Conservation (phyloP, 768 basidiomycete genomes). For the Suillus decipiens region DNA sequence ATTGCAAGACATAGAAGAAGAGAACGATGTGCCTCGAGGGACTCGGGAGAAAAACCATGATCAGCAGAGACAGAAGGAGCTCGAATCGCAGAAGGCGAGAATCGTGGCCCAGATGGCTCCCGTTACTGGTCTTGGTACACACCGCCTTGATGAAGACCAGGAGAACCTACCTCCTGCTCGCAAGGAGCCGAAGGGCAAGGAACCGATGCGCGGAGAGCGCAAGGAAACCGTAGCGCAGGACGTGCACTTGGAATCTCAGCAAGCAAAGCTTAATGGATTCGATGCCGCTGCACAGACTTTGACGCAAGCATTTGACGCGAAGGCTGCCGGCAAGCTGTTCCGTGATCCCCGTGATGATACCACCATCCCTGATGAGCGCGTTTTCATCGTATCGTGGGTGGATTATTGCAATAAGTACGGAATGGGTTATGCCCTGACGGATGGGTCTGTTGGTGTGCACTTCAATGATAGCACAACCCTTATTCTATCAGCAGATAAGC, state of each 20-base stretch:
- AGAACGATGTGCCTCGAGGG: slow-evolving; percentile 41
- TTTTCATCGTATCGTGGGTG: slow-evolving; percentile 98
- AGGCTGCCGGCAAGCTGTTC: slow-evolving; percentile 62
- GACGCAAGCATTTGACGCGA: slow-evolving; percentile 67
- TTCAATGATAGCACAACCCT: slow-evolving; percentile 95
- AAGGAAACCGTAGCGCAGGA: slow-evolving; percentile 20
- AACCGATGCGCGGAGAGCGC: slow-evolving; percentile 27
- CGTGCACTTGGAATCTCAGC: slow-evolving; percentile 25
- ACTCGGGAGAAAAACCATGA: slow-evolving; percentile 41
- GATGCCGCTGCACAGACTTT: slow-evolving; percentile 61
- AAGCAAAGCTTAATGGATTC: slow-evolving; percentile 54
- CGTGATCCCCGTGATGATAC: slow-evolving; percentile 59
- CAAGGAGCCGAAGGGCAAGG: slow-evolving; percentile 34
- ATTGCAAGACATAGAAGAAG: slow-evolving; percentile 48
- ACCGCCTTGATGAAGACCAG: slow-evolving; percentile 35
- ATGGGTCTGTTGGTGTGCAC: slow-evolving; percentile 92
- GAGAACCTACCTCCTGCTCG: slow-evolving; percentile 35
- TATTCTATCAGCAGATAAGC: slow-evolving; percentile 82
- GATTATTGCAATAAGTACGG: slow-evolving; percentile 99
- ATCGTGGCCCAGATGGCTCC: slow-evolving; percentile 95
- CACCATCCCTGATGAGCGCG: slow-evolving; percentile 61
- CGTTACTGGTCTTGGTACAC: slow-evolving; percentile 25
- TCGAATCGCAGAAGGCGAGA: slow-evolving; percentile 89
- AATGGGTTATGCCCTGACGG: slow-evolving; percentile 98
- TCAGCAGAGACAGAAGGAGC: slow-evolving; percentile 61